Base-by-base conservation (phyloP, 805 yeast genomes). In the Suhomyces pyralidae region DNA sequence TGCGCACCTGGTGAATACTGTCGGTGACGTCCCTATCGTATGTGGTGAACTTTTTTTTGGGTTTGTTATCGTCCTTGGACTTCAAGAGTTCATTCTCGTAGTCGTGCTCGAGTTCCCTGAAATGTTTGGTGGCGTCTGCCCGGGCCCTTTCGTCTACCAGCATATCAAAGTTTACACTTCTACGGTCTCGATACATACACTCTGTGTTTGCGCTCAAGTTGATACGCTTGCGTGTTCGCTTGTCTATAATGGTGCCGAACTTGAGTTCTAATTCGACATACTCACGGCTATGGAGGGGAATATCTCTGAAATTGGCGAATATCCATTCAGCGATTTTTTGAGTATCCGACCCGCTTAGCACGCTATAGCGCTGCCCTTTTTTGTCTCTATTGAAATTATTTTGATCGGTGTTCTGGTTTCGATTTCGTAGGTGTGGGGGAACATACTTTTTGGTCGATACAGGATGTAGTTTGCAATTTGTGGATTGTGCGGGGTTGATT, bases 301-400 rank as follows among this genome's bases (percentile, higher is more conserved):
- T 79, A 32, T 88, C 88, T 45, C 78, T 78, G 46, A 90, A 76
- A 56, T 88, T 86, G 17, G 96, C 91, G 76, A 87, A 91, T 7
- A 92, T 78, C 97, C 97, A 92, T 60, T 86, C 90, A 20, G 94
- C 87, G 6, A 92, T 83, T 32, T 88, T 82, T 62, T 92, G 82
- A 5, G 92, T 87, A 53, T 89, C 75, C 61, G 90, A 93, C 55
- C 36, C 53, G 45, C 51, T 40, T 5, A 53, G 9, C 45, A 42
- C 45, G 7, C 45, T 24, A 2, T 42, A 19, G 20, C n/a, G 22
- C 19, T 36, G 43, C 3, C 36, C 36, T 12, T 49, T 48, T 30
- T 22, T 22, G 25, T n/a, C 26, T 8, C 12, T 8, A 20, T 8
- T 45, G 36, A 8, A n/a, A 7, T 30, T 22, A 12, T 14, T 7